Base-by-base conservation (phyloP, 208 protist species). In the Trypanosoma vivax region DNA sequence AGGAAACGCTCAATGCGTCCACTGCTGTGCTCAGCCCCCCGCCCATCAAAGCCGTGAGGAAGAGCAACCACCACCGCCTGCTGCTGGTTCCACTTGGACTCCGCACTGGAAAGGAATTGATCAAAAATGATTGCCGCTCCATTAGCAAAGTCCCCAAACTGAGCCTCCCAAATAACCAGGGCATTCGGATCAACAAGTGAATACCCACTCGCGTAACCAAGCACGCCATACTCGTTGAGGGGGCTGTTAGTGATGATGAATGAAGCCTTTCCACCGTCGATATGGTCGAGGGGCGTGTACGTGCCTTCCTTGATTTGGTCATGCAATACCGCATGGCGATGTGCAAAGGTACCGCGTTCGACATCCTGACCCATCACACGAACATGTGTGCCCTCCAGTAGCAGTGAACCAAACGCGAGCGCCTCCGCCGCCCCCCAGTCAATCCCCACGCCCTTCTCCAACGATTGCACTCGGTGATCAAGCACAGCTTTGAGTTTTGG, bases 131-230 rank as follows among this genome's bases (percentile, higher is more conserved):
- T 97, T 58, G 98, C 90, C 9, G 94, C 96, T 43, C 92, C 91
- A 79, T 99, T 99, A 6, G 95, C 90, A 65, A 99, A 99, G 76
- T 99, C 98, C 58, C 96, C 97, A 72, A 99, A 99, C 79, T 99
- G 97, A 28, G 96, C 97, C 72, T 99, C 97, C 98, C 98, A 99
- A 18, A 99, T 66, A 21, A 98, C 88, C 16, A 99, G 77, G 9
- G 84, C 58, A 28, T 97, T 94, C 14, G 97, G 96, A 60, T 92
- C 91, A 56, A 95, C 83, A 13, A 98, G 54, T 10, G 92, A 90
- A 69, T 97, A 98, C 62, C 92, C 95, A 14, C 94, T 73, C 54
- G 98, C 97, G 55, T 98, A 99, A 50, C 97, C 98, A 3, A 99
- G 83, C 48, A 97, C 92, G 19, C 81, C 97, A 70, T 96, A 98